Base-by-base conservation (phyloP, 2,329 filamentous ascomycete genomes). In the Epichloe gansuensis region DNA sequence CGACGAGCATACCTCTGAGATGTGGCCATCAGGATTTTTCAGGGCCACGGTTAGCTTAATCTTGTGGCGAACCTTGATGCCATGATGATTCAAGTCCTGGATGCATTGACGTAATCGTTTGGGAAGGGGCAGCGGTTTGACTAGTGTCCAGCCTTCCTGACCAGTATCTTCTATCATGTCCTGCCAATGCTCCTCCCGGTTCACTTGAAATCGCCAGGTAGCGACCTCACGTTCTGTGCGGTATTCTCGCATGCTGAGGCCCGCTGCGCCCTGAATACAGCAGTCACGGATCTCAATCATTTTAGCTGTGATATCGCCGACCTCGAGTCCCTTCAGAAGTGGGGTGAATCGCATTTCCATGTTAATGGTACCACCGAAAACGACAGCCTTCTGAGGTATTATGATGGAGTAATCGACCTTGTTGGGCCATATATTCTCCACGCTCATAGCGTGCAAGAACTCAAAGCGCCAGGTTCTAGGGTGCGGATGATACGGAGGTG, bases 371-470 rank as follows among this genome's bases (percentile, higher is more conserved):
- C 88, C 94, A 48, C 93, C 93, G 62, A 96, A 95, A 17, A 95
- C 86, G 51, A 95, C 85, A 2, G 93, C 93, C 72, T 96, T 96
- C 63, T 89, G 91, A 0, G 93, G 91, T 11, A 95, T 88, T 54
- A 88, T 82, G 57, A 98, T 90, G 34, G 89, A 91, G 71, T 98
- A 98, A 66, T 95, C 88, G 61, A 97, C 81, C 74, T 98, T 98
- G 73, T 95, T 93, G 5, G 90, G 87, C 93, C 93, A 98, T 57
- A 95, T 86, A 64, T 96, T 96, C 69, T 96, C 91, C 58, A 97
- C 91, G 57, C 88, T 88, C 88, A 96, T 93, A 47, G 89, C 85
- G 68, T 97, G 86, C 39, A 86, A 77, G 56, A 91, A 78, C 64
- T 91, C 54, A 91, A 75, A 11, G 86, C 85, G 49, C 83, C 83